Evolutionary conservation across 129 eudicot genomes (phyloP), one percentile per base, ranked within the genome.

Genomic region (Cynara cardunculus): DNA sequence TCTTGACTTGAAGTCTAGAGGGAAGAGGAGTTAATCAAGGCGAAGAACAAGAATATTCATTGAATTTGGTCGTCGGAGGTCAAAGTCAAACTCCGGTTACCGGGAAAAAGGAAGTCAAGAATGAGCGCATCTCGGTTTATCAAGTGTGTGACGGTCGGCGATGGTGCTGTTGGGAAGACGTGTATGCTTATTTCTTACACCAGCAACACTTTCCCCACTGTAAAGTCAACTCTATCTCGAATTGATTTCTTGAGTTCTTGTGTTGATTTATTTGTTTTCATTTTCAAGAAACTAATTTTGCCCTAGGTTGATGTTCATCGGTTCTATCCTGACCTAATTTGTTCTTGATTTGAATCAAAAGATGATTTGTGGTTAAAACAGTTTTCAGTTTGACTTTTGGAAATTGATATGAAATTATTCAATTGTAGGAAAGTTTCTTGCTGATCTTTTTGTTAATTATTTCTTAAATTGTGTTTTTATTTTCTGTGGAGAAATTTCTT

Each of bases 111-210:
- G 59, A 46, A 56, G 64, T 78, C 30, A 80, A 81, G 75, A 67
- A 91, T 91, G 97, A 89, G 93, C 34, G 91, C 90, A 39, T 89
- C 97, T 25, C 88, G 93, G 89, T 91, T 91, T 83, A 91, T 91
- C 13, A 91, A 91, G 91, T 91, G 97, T 68, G 97, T 91, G 28
- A 91, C 97, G 25, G 97, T 91, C 28, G 97, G 97, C 70, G 97
- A 91, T 74, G 97, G 97, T 65, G 97, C 93, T 59, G 93, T 91
- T 31, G 97, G 97, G 71, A 91, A 91, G 86, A 91, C 97, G 77
- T 91, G 97, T 81, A 78, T 91, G 93, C 93, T 91, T 82, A 91
- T 91, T 78, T 91, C 96, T 74, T 91, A 91, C 91, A 91, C 96
- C 91, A 91, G 93, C 78, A 91, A 91, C 86, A 89, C 97, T 37